Conservation (phyloP, 345 rosid genomes). For the Lenwebbia sp. region DNA sequence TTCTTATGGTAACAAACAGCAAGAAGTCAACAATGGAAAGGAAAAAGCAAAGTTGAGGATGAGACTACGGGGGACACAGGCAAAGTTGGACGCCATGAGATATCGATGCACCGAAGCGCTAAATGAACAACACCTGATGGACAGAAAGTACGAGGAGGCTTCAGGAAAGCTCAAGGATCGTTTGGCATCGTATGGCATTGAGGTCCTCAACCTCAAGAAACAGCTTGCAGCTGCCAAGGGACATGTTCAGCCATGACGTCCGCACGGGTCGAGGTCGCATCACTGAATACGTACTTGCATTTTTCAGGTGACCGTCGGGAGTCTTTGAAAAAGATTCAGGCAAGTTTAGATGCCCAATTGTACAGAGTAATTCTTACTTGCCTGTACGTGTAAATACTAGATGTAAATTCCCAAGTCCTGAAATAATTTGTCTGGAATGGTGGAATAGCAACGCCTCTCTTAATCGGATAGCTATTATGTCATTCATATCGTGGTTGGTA, state of each 20-base stretch:
- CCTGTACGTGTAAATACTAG: neutral
- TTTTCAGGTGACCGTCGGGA: neutral
- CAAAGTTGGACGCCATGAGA: slow-evolving; percentile 49
- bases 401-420: neutral
- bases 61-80: slow-evolving; percentile 75
- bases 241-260: neutral
- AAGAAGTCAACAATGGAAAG: slow-evolving; percentile 21
- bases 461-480: neutral
- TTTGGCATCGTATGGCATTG: slow-evolving; percentile 41
- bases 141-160: slow-evolving; percentile 53
- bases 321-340: neutral
- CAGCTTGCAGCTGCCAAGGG: slow-evolving; percentile 27
- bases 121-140: slow-evolving; percentile 42
- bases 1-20: slow-evolving; percentile 30
- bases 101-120: slow-evolving; percentile 37
- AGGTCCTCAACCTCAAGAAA: slow-evolving; percentile 65
- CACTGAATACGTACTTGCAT: neutral
- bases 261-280: neutral
- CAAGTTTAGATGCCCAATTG: neutral
- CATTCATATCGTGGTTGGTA: neutral
- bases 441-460: neutral
- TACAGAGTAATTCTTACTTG: neutral
- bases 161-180: slow-evolving; percentile 47
- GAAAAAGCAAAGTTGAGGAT: slow-evolving; percentile 63
- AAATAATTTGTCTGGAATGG: neutral